Conservation (phyloP, 2,329 filamentous ascomycete genomes). For the Pseudocercospora fijiensis region DNA sequence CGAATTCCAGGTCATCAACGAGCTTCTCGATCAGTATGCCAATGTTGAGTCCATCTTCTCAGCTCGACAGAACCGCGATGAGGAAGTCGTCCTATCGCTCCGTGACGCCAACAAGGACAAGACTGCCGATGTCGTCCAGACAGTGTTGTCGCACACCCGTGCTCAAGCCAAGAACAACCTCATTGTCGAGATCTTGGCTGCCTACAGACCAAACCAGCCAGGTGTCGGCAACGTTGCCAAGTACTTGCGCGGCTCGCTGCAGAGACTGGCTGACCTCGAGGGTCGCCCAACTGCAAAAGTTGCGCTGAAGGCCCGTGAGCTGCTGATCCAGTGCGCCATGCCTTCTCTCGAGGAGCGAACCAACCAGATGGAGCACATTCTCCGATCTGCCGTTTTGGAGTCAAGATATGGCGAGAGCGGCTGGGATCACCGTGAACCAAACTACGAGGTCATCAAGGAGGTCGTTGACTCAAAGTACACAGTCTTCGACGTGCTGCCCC, state of each 20-base stretch:
- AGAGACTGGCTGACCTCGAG: constrained; percentile 86
- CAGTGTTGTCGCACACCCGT: constrained; percentile 88
- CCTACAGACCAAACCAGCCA: constrained; percentile 93
- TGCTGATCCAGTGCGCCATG: constrained; percentile 94
- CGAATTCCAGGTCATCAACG: constrained; percentile 79
- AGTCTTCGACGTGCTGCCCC: constrained; percentile 90
- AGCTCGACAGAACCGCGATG: constrained; percentile 78
- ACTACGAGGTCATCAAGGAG: constrained; percentile 88
- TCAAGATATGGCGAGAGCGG: constrained; percentile 97
- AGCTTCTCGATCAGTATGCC: constrained; percentile 77
- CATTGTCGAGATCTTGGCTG: constrained; percentile 83
- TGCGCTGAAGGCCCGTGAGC: constrained; percentile 91
- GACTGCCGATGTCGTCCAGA: constrained; percentile 78
- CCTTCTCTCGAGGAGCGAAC: constrained; percentile 94
- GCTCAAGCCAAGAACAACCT: constrained; percentile 93
- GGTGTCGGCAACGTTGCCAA: constrained; percentile 84
- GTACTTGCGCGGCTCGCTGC: constrained; percentile 77
- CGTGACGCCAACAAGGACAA: constrained; percentile 97
- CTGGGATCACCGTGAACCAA: constrained; percentile 93
- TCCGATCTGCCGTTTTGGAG: constrained; percentile 91
- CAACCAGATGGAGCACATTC: constrained; percentile 96
- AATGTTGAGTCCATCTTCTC: constrained; percentile 85
- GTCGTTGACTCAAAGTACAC: constrained; percentile 98
- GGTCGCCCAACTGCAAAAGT: constrained; percentile 88
- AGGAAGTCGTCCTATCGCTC: constrained; percentile 89